phyloP scores from a whole-genome alignment of 768 basidiomycete genomes.

The Leucocoprinus birnbaumii region DNA sequence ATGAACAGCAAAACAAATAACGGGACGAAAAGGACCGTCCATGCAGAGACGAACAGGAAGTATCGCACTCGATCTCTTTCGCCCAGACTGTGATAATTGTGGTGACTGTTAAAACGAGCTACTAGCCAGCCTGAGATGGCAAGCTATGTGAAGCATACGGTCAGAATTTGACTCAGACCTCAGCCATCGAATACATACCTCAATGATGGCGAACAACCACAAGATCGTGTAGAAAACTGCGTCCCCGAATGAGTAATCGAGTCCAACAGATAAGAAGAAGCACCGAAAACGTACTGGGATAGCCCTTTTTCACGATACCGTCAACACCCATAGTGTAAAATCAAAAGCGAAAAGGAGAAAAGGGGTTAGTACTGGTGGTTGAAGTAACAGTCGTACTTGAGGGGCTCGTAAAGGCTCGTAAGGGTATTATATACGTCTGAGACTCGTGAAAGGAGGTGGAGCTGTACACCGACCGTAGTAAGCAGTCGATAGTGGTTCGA shows the following conservation, averaged over 20 bases:
- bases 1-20: constrained; percentile 56
- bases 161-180: background rate
- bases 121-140: constrained; percentile 73
- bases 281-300: constrained; percentile 10
- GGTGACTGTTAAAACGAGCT: constrained; percentile 52
- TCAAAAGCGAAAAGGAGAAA: too few relatives aligned
- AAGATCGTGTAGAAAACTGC: constrained; percentile 6
- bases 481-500: too few relatives aligned
- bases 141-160: constrained; percentile 36
- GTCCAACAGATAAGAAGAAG: background rate
- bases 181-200: background rate
- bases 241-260: background rate
- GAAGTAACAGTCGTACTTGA: background rate
- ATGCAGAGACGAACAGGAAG: constrained; percentile 67
- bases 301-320: constrained; percentile 4
- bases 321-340: constrained; percentile 9
- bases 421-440: constrained; percentile 7
- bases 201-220: background rate
- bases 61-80: constrained; percentile 66
- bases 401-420: background rate
- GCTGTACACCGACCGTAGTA: background rate
- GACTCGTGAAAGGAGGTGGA: constrained; percentile 11
- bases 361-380: background rate
- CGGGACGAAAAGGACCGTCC: constrained; percentile 60
- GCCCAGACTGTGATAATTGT: constrained; percentile 44